Percentiles rank a stretch among this genome's conserved stretches.
phyloP scores from a whole-genome alignment of 495 filamentous ascomycete genomes.

The Tuber umbilicatum region DNA sequence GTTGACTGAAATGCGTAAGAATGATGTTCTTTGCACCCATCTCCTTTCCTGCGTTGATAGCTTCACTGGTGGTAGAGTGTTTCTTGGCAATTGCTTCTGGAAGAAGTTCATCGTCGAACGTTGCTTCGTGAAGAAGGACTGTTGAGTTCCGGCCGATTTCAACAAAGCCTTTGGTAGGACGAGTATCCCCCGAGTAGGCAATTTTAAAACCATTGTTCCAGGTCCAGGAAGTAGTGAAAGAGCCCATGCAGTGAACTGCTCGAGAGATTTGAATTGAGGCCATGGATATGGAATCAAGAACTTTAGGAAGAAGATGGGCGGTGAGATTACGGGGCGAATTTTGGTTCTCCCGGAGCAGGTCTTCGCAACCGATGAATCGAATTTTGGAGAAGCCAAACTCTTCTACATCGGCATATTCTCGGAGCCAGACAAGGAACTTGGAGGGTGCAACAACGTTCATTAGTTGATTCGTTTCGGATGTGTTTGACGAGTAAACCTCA shows the following conservation, averaged over 20 bases:
- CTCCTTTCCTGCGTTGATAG: slow-evolving; percentile 62
- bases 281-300: slow-evolving; percentile 44
- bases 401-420: slow-evolving; percentile 72
- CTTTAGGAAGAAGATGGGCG: slow-evolving; percentile 6
- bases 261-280: slow-evolving; percentile 51
- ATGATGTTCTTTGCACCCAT: slow-evolving; percentile 74
- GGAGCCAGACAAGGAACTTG: slow-evolving; percentile 59
- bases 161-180: slow-evolving; percentile 65
- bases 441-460: slow-evolving; percentile 34
- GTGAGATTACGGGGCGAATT: neutral
- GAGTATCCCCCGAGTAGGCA: slow-evolving; percentile 87
- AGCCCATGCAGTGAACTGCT: slow-evolving; percentile 72
- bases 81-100: slow-evolving; percentile 80
- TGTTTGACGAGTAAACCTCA: slow-evolving; percentile 45
- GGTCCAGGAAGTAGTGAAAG: slow-evolving; percentile 67
- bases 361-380: slow-evolving; percentile 33
- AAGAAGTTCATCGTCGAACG: slow-evolving; percentile 76
- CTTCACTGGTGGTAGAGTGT: slow-evolving; percentile 79
- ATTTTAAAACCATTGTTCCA: slow-evolving; percentile 76
- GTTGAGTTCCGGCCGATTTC: slow-evolving; percentile 66
- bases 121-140: slow-evolving; percentile 88
- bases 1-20: slow-evolving; percentile 89
- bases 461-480: neutral
- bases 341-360: slow-evolving; percentile 8
- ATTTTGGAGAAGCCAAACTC: slow-evolving; percentile 60